phyloP scores from a whole-genome alignment of 192 early-diverging fungal genomes.

The Haplosporangium gracile region DNA sequence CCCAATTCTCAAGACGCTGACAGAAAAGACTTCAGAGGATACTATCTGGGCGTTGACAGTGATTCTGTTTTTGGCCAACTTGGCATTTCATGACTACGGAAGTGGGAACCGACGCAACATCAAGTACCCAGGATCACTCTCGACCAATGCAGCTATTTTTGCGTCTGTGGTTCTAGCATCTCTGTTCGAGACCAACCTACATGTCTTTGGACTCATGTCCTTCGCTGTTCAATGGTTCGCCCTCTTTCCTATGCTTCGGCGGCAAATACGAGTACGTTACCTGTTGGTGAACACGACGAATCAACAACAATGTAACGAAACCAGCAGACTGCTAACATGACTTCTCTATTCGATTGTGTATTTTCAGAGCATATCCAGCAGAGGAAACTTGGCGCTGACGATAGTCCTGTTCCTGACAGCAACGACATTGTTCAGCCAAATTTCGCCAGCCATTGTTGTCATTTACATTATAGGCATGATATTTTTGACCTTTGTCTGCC shows the following conservation, averaged over 20 bases:
- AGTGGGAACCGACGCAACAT: constrained; percentile 61
- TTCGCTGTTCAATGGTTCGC: constrained; percentile 95
- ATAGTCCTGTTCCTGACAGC: constrained; percentile 72
- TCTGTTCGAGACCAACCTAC: constrained; percentile 81
- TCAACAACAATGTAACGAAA: neutral
- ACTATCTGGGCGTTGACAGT: constrained; percentile 95
- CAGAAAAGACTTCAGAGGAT: constrained; percentile 89
- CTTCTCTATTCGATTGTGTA: neutral
- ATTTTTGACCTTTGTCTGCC: constrained; percentile 90
- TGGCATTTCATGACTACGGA: constrained; percentile 94
- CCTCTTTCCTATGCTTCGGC: constrained; percentile 92
- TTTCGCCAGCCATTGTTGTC: constrained; percentile 77
- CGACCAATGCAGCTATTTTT: constrained; percentile 97
- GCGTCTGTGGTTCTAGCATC: constrained; percentile 94
- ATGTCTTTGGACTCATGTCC: constrained; percentile 89
- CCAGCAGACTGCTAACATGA: neutral
- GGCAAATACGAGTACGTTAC: constrained; percentile 75
- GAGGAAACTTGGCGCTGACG: constrained; percentile 67
- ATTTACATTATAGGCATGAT: constrained; percentile 76
- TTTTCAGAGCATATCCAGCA: constrained; percentile 45
- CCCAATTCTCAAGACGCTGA: constrained; percentile 92
- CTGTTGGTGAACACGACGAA: neutral
- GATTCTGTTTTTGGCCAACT: constrained; percentile 85
- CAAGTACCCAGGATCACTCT: constrained; percentile 90
- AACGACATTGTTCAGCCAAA: constrained; percentile 74